phyloP scores from a whole-genome alignment of 2,329 filamentous ascomycete species.

The Diaporthe sp. region DNA sequence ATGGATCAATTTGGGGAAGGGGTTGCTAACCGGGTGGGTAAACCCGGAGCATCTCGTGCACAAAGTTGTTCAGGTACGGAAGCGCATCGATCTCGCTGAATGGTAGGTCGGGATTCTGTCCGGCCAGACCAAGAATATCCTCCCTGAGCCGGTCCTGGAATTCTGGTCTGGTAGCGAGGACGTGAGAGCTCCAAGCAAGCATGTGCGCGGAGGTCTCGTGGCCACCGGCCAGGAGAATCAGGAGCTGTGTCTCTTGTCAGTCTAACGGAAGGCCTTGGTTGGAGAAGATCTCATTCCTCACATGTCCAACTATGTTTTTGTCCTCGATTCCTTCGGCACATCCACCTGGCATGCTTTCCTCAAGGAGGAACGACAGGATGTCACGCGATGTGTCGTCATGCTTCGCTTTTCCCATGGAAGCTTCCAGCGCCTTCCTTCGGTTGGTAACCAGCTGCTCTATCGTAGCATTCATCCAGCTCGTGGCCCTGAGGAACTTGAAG shows the following conservation, averaged over 20 bases:
- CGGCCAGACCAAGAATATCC: background rate
- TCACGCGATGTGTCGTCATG: background rate
- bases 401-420: background rate
- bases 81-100: background rate
- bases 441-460: background rate
- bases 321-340: background rate
- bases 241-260: background rate
- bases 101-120: background rate
- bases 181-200: background rate
- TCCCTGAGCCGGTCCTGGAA: background rate
- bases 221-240: background rate
- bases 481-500: background rate
- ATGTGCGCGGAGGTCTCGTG: background rate
- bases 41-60: background rate
- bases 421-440: background rate
- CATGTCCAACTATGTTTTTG: background rate
- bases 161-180: background rate
- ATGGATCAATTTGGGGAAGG: background rate
- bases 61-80: background rate
- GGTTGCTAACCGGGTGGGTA: background rate
- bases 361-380: background rate
- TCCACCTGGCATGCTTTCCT: background rate
- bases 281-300: background rate
- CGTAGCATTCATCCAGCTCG: background rate
- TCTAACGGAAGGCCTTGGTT: background rate